phyloP scores from a whole-genome alignment of 257 asterid species.

The Paraleonurus japonicus region DNA sequence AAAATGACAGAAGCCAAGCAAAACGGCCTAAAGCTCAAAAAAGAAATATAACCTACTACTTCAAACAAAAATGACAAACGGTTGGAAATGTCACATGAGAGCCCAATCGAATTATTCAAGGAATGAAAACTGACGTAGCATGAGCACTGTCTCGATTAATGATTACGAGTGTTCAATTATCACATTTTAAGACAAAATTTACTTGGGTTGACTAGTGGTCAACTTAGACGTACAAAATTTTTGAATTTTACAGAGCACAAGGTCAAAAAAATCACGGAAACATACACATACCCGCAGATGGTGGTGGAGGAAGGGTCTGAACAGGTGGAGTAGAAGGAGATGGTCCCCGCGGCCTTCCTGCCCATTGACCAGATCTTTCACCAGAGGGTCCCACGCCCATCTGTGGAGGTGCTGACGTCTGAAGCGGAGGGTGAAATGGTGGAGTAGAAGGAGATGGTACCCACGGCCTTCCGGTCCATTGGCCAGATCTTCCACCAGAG shows the following conservation, averaged over 20 bases:
- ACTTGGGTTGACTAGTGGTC: too few relatives aligned
- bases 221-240: too few relatives aligned
- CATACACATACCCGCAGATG: conserved; percentile 30
- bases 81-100: too few relatives aligned
- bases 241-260: too few relatives aligned
- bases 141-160: too few relatives aligned
- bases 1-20: neutral
- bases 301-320: conserved; percentile 18
- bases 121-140: too few relatives aligned
- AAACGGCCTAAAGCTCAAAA: neutral
- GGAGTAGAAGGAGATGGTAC: neutral
- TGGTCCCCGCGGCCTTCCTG: conserved; percentile 22
- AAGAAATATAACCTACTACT: too few relatives aligned
- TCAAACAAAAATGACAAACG: too few relatives aligned
- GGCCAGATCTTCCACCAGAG: neutral
- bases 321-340: conserved; percentile 24
- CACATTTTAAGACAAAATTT: too few relatives aligned
- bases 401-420: neutral
- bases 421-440: neutral
- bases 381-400: conserved; percentile 19
- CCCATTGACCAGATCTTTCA: conserved; percentile 18
- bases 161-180: too few relatives aligned
- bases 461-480: neutral
- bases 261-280: too few relatives aligned
- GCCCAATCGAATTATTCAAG: too few relatives aligned